Percentiles rank a stretch among this genome's conserved stretches.
Evolutionary conservation across 805 yeast species (phyloP).

Genomic region (Ogataea polymorpha): DNA sequence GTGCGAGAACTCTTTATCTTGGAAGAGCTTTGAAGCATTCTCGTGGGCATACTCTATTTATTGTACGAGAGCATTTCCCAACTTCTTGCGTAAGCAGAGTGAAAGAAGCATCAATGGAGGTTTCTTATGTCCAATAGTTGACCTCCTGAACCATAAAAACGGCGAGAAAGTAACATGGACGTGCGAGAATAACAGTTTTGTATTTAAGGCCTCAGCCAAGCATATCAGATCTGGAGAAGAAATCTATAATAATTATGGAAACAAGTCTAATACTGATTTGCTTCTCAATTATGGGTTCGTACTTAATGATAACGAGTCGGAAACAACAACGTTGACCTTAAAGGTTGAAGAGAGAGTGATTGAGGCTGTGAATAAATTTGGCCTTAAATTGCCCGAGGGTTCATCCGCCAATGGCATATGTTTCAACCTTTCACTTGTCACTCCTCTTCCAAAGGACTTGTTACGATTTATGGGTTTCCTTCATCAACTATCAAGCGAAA

Average conservation of each 20-base stretch:
- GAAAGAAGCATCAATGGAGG: conserved; percentile 41
- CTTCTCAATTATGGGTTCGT: conserved; percentile 80
- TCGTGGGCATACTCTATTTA: conserved; percentile 73
- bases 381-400: conserved; percentile 40
- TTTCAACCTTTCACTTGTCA: conserved; percentile 30
- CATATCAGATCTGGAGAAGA: conserved; percentile 47
- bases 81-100: conserved; percentile 46
- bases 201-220: conserved; percentile 40
- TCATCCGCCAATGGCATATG: conserved; percentile 38
- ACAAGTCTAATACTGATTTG: conserved; percentile 59
- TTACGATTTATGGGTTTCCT: conserved; percentile 53
- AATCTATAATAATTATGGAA: conserved; percentile 81
- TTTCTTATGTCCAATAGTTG: conserved; percentile 75
- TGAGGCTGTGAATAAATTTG: conserved; percentile 32
- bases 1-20: conserved; percentile 28
- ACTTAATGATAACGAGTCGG: conserved; percentile 48
- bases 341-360: conserved; percentile 41
- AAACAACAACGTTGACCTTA: conserved; percentile 57
- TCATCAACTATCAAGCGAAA: conserved; percentile 49
- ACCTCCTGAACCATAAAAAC: conserved; percentile 69
- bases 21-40: conserved; percentile 68
- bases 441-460: conserved; percentile 39
- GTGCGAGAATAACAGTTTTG: conserved; percentile 22
- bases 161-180: conserved; percentile 63
- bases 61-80: conserved; percentile 80